A percentile compares a stretch with the other conserved stretches of the same genome.
These are phyloP conservation scores for Hypoxylon sp. DNA, from an alignment of 2,329 filamentous ascomycete genomes.

Conservation along the genomic window DNA sequence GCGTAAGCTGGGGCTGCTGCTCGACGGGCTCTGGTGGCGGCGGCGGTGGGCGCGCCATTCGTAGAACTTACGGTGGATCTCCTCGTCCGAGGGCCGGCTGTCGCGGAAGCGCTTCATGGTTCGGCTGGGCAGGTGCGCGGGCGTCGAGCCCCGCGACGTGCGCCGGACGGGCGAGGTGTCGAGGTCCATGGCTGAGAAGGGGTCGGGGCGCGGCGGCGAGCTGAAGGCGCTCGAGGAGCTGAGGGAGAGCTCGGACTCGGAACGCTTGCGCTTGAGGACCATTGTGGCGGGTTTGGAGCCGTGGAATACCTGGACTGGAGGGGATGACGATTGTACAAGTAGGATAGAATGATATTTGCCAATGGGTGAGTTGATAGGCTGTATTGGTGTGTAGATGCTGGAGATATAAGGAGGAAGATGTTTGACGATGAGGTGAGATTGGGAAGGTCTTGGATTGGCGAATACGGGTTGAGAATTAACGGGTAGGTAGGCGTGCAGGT, in stretches of 20 bases:
- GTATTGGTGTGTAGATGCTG: constrained; percentile 4
- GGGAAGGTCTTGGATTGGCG: constrained; percentile 9
- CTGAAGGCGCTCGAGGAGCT: constrained; percentile 61
- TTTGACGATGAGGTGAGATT: constrained; percentile 25
- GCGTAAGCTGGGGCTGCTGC: constrained; percentile 40
- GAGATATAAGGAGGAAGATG: neutral
- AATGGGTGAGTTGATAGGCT: constrained; percentile 1
- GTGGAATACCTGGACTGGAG: neutral
- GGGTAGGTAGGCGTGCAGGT: constrained; percentile 19
- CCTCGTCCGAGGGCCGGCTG: constrained; percentile 67
- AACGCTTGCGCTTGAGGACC: constrained; percentile 74
- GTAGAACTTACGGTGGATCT: constrained; percentile 65
- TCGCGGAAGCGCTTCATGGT: constrained; percentile 73
- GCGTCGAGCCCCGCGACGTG: constrained; percentile 51
- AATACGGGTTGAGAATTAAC: constrained; percentile 20
- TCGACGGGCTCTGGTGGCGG: neutral
- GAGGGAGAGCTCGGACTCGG: constrained; percentile 67
- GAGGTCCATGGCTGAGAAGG: constrained; percentile 53
- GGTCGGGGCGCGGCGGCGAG: constrained; percentile 53
- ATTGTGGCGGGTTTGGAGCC: constrained; percentile 51
- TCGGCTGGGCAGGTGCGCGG: constrained; percentile 65
- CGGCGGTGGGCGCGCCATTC: constrained; percentile 17
- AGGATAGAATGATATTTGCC: neutral
- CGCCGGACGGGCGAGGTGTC: constrained; percentile 49
- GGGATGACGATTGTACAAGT: neutral